Base-by-base conservation (phyloP, 495 filamentous ascomycete genomes). In the Schizothecium vesticola region DNA sequence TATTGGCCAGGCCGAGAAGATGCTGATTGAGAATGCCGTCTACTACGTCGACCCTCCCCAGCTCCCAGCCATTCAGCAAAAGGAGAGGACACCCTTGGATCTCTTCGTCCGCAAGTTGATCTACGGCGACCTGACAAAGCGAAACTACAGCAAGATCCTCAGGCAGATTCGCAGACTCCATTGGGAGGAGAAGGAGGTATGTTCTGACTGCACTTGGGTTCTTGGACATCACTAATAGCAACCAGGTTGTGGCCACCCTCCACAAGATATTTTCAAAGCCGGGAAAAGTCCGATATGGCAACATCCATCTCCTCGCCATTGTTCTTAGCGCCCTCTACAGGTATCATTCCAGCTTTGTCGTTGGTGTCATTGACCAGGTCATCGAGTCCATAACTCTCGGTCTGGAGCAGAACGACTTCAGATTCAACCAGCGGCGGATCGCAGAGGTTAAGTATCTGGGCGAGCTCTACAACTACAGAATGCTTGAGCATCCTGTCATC, bases 21-120 rank as follows among this genome's bases (percentile, higher is more conserved):
- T 99, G 92, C 87, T 97, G 16, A 94, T 99, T 71, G 95, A 99
- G 75, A 99, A 99, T 76, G 95, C 95, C 21, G 88, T 97, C 68
- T 99, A 99, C 77, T 98, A 97, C 75, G 95, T 99, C 63, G 93
- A 97, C 74, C 95, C 95, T 9, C 95, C 95, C 0, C 89, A 95
- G 74, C 87, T 96, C 66, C 90, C 94, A 57, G 95, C 95, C 1
- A 97, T 98, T 68, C 88, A 92, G 77, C 94, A 97, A 76, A 98
- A 98, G 76, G 94, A 99, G 78, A 87, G 94, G 61, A 96, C 92
- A 0, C 92, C 96, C 4, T 90, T 93, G 75, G 94, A 98, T 74
- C 84, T 95, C 29, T 99, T 94, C 75, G 88, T 99, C 66, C 89
- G 93, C 10, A 92, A 96, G 75, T 81, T 99, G 51, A 85, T 98